Evolutionary conservation across 371 early-diverging fungal genomes (phyloP).

Genomic region (Mortierella sp.): DNA sequence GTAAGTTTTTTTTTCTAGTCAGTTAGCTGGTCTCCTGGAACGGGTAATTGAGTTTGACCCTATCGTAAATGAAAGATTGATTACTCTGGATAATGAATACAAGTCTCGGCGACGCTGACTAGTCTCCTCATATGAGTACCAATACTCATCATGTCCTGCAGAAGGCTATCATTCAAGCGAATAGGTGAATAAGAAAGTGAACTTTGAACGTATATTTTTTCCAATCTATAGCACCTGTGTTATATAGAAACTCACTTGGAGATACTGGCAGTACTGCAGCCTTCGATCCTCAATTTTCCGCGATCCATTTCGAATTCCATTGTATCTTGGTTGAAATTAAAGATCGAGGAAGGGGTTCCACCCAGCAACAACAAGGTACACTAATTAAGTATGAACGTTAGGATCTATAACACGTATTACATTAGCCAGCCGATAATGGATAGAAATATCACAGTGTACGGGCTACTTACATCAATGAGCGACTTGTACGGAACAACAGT

Average conservation of each 20-base stretch:
- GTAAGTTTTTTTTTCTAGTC: not conserved
- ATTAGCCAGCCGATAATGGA: too few species aligned
- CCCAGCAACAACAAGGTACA: conserved; percentile 25
- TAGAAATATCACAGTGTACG: too few species aligned
- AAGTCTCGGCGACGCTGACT: conserved; percentile 48
- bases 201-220: too few species aligned
- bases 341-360: conserved; percentile 39
- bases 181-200: not conserved
- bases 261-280: conserved; percentile 55
- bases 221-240: not conserved
- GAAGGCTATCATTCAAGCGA: conserved; percentile 17
- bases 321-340: conserved; percentile 16
- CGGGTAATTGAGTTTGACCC: too few species aligned
- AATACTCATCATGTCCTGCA: conserved; percentile 53
- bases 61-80: not conserved
- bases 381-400: not conserved
- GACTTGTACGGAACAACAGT: conserved; percentile 9
- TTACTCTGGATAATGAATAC: conserved; percentile 58
- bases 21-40: not conserved
- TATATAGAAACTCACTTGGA: conserved; percentile 20
- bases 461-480: conserved; percentile 20
- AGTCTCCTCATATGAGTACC: conserved; percentile 58
- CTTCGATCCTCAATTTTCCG: conserved; percentile 57
- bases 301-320: conserved; percentile 48
- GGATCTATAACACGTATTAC: too few species aligned